These are phyloP conservation scores for Alternaria atra DNA, from an alignment of 2,329 filamentous ascomycete species.

Conservation along the genomic window DNA sequence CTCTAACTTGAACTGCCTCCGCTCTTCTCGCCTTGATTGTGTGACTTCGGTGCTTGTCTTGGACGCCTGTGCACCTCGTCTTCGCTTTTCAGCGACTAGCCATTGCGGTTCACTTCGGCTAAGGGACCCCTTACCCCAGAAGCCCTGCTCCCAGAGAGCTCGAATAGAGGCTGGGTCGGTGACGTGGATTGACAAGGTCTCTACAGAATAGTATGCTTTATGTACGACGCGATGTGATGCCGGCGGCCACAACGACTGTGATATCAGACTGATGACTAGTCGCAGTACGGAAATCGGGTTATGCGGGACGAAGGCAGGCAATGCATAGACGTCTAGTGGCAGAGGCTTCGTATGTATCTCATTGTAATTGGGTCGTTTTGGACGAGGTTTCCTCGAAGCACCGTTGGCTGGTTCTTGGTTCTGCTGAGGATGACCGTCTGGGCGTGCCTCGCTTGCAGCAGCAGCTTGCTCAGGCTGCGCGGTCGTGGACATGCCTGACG, in stretches of 20 bases:
- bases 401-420: conserved; percentile 26
- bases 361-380: conserved; percentile 65
- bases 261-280: conserved; percentile 78
- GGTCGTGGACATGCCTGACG: conserved; percentile 25
- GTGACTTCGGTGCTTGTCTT: conserved; percentile 87
- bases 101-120: conserved; percentile 96
- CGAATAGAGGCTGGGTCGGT: conserved; percentile 78
- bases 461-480: conserved; percentile 17
- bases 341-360: conserved; percentile 83
- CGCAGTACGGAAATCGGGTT: conserved; percentile 90
- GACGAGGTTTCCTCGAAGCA: conserved; percentile 38
- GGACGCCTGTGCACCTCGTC: conserved; percentile 68
- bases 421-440: conserved; percentile 14
- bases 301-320: conserved; percentile 88
- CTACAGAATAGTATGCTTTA: conserved; percentile 79
- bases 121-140: conserved; percentile 92
- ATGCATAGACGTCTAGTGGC: conserved; percentile 81
- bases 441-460: conserved; percentile 12
- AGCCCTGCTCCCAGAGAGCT: conserved; percentile 93
- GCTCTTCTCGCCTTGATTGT: conserved; percentile 77
- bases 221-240: conserved; percentile 72
- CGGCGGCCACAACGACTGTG: conserved; percentile 72
- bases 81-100: conserved; percentile 82
- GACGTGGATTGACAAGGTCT: conserved; percentile 84
- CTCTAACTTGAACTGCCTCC: conserved; percentile 87